Base-by-base conservation (phyloP, 192 early-diverging fungal species). In the Coemansia erecta region DNA sequence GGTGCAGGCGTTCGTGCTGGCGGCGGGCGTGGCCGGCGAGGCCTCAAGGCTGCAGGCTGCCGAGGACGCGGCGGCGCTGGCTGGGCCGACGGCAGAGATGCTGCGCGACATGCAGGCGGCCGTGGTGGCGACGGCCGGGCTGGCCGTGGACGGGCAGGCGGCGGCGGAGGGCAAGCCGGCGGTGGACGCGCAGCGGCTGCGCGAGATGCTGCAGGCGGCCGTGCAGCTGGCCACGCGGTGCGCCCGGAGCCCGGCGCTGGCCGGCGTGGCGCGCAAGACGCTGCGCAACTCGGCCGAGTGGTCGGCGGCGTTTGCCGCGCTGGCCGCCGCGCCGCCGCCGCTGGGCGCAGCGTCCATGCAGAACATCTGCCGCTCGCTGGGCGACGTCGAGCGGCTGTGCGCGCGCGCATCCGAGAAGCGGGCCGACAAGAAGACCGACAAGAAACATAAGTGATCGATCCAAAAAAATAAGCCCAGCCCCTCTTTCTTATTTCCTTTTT, bases 1-100 rank as follows among this genome's bases (percentile, higher is more conserved):
- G 62, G 77, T 80, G 33, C 83, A 85, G 72, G 85, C 84, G 3
- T 87, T 71, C 56, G 72, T 60, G 51, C 68, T 80, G 50, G 71
- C 61, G 1, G 66, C 64, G 2, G 26, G 48, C 7, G 41, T 66
- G 10, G 26, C 43, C 10, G 50, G 50, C 8, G 51, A 41, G 0
- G 56, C 22, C 45, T 52, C 55, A 31, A 40, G 45, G 39, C 56
- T 66, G 39, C 23, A 52, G 8, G 40, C 47, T 21, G 22, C 56
- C 13, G 56, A 70, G 9, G 56, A 42, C 12, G 28, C 42, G 4
- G 39, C 57, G 50, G 12, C 41, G 17, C 47, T 55, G 28, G 61
- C 12, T n/a, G 37, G 37, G 12, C 50, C 35, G 24, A 31, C 52
- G 3, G 28, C 31, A 3, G 22, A 39, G 39, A 48, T 66, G 58